These are phyloP conservation scores for Amanita jacksonii DNA, from an alignment of 768 basidiomycete species.

Conservation along the genomic window DNA sequence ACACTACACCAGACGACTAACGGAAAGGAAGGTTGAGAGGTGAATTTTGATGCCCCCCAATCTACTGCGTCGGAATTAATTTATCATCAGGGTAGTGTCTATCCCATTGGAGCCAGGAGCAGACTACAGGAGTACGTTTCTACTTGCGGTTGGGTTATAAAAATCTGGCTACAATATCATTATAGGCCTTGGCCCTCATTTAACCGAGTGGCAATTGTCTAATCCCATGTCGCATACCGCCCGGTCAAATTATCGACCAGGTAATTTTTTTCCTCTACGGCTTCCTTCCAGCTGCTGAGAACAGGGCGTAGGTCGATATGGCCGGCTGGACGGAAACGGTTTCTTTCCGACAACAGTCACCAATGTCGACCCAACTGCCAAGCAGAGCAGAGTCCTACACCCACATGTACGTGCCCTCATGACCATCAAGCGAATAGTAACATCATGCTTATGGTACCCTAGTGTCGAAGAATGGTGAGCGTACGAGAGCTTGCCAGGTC, in stretches of 20 bases:
- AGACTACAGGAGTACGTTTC: slow-evolving; percentile 51
- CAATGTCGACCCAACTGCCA: slow-evolving; percentile 71
- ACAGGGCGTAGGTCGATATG: slow-evolving; percentile 32
- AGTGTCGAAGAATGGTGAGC: slow-evolving; percentile 66
- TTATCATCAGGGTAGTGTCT: slow-evolving; percentile 37
- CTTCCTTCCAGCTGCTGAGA: not conserved
- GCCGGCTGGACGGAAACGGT: slow-evolving; percentile 42
- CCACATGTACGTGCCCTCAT: slow-evolving; percentile 42
- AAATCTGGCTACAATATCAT: not conserved
- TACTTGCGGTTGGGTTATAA: not conserved
- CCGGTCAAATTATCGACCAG: slow-evolving; percentile 37
- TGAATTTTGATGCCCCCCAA: slow-evolving; percentile 18
- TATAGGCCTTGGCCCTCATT: slow-evolving; percentile 32
- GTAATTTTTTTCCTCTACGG: slow-evolving; percentile 21
- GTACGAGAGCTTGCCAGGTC: slow-evolving; percentile 72
- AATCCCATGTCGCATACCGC: slow-evolving; percentile 55
- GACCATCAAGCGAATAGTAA: not conserved
- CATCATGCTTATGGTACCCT: not conserved
- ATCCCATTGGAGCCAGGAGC: slow-evolving; percentile 49
- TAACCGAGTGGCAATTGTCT: slow-evolving; percentile 50
- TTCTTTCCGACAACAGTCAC: slow-evolving; percentile 72
- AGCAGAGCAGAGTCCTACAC: slow-evolving; percentile 62
- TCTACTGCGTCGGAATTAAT: not conserved
- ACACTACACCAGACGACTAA: slow-evolving; percentile 53
- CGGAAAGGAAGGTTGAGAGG: slow-evolving; percentile 48